Base-by-base conservation (phyloP, 1,284 basidiomycete genomes). In the Ceratobasidium theobromae region DNA sequence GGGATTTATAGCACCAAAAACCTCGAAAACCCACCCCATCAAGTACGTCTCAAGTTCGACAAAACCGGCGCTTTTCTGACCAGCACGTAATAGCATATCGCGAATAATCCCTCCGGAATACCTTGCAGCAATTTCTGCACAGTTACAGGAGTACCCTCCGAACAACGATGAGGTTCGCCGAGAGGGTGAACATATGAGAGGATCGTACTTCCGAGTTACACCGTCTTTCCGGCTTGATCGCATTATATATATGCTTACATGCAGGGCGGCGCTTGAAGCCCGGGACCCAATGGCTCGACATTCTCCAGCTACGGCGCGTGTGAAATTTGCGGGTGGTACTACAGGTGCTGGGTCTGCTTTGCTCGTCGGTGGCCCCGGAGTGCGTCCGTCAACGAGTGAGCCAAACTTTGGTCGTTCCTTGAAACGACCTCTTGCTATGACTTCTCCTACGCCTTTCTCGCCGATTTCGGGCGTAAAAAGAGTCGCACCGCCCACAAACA, bases 11-110 rank as follows among this genome's bases (percentile, higher is more conserved):
- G 41, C 40, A 51, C 68, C 86, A 68, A 93, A 92, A 73, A 95
- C 92, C 0, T 93, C 90, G 1, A 80, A 84, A 52, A 84, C 88
- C 0, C 91, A 95, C 75, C 93, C 92, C 1, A 89, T 95, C 74
- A 91, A 92, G 89, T 92, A 72, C 71, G 82, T 72, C 5, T 23
- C 21, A 23, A 11, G n/a, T 27, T 25, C 21, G 5, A 4, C 5
- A 14, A 5, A 3, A 11, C 45, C 14, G 21, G 27, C 45, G 45
- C 21, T 14, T 48, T 35, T 32, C n/a, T n/a, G n/a, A 67, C 40
- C 33, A 40, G 48, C 35, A 33, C 28, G n/a, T 14, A 40, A 4
- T 69, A 89, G 87, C 67, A 81, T 89, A 57, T 89, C 88, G 8
- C 58, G 52, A 52, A 38, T 64, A 9, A 52, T 64, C 18, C 58